Percentiles rank a stretch among this genome's conserved stretches.
Evolutionary conservation across 176 grass and related monocot genomes (phyloP).

Genomic region (Avena insularis): DNA sequence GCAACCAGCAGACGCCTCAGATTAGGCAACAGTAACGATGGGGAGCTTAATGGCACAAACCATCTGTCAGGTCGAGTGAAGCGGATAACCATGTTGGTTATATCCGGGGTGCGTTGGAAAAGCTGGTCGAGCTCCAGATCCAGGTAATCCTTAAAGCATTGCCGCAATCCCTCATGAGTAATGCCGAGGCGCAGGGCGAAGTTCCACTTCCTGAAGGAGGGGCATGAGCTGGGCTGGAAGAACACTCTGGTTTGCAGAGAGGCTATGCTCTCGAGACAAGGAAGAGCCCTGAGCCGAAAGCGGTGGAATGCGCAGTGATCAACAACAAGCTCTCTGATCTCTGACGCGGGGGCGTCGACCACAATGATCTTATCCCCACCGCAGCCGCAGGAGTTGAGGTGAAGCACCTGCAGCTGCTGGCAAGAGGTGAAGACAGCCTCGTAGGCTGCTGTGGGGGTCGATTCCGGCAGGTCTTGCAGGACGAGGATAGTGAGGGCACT

Average conservation of each 20-base stretch:
- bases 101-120: background rate
- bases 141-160: background rate
- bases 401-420: background rate
- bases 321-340: slow-evolving; percentile 40
- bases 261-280: background rate
- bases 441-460: background rate
- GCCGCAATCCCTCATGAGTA: background rate
- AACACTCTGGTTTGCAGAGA: background rate
- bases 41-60: slow-evolving; percentile 9
- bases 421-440: slow-evolving; percentile 31
- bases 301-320: background rate
- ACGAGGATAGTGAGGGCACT: background rate
- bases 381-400: slow-evolving; percentile 1
- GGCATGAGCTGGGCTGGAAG: background rate
- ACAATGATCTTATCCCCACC: background rate
- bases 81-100: slow-evolving; percentile 9
- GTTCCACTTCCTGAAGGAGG: background rate
- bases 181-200: background rate
- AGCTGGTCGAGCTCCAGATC: background rate
- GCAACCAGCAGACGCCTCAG: slow-evolving; percentile 17
- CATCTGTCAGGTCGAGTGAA: slow-evolving; percentile 38
- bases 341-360: background rate
- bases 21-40: background rate
- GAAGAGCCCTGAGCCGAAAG: background rate
- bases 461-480: background rate